Percentiles rank a stretch among this genome's conserved stretches.
Evolutionary conservation across 2,329 filamentous ascomycete species (phyloP).

Genomic region (Ophiostoma ips): DNA sequence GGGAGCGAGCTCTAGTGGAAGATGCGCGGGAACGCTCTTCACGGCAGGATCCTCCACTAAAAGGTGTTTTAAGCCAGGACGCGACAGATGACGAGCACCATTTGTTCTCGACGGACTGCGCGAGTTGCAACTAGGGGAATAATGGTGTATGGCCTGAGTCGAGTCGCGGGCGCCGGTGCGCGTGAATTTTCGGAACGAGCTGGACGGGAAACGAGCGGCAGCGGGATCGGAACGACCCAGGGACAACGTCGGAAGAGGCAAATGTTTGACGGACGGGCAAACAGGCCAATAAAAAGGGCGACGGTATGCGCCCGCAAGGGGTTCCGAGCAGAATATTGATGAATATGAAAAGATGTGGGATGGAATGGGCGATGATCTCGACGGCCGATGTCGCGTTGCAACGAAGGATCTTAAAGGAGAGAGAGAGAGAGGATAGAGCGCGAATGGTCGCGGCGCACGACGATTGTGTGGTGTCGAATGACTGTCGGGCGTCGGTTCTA

Average conservation of each 20-base stretch:
- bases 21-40: not conserved
- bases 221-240: slow-evolving; percentile 1
- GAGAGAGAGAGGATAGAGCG: too few relatives aligned
- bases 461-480: not conserved
- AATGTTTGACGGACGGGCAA: too few relatives aligned
- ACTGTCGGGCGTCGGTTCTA: too few relatives aligned
- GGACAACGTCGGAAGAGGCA: not conserved
- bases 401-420: not conserved
- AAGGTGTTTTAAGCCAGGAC: not conserved
- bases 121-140: not conserved
- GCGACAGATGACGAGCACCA: not conserved
- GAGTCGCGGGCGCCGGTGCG: not conserved
- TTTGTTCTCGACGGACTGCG: not conserved
- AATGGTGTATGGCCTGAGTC: not conserved
- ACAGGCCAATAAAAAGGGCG: not conserved
- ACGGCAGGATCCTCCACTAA: not conserved
- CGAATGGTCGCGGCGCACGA: not conserved
- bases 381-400: not conserved
- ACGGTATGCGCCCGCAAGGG: too few relatives aligned
- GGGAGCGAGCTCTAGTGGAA: not conserved
- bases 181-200: not conserved
- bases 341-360: too few relatives aligned
- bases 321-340: not conserved
- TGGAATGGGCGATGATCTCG: not conserved
- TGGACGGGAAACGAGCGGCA: not conserved